phyloP scores from a whole-genome alignment of 495 filamentous ascomycete genomes.

The Podospora anserina region DNA sequence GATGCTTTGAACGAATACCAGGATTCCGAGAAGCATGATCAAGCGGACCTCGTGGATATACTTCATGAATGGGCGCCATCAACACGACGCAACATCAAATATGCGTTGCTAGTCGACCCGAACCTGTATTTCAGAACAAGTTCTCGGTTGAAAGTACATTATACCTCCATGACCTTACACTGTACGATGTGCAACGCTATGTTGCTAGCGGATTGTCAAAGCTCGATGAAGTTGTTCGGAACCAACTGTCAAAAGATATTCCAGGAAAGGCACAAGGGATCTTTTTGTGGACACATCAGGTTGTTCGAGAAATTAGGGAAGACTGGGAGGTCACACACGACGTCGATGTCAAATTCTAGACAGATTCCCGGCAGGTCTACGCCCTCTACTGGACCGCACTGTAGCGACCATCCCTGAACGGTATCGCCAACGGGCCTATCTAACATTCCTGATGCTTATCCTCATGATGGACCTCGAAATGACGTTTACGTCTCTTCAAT shows the following conservation, averaged over 20 bases:
- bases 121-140: constrained; percentile 35
- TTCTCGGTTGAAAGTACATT: constrained; percentile 14
- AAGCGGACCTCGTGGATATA: constrained; percentile 11
- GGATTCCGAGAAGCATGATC: constrained; percentile 6
- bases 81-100: constrained; percentile 33
- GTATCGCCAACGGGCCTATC: neutral
- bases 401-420: neutral
- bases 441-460: neutral
- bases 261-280: constrained; percentile 6
- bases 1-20: constrained; percentile 40
- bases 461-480: no score
- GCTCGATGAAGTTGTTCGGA: neutral
- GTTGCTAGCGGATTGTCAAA: constrained; percentile 19
- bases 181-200: constrained; percentile 5
- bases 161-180: constrained; percentile 12
- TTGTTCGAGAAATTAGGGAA: constrained; percentile 5
- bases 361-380: neutral
- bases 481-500: neutral
- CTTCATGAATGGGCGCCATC: constrained; percentile 12
- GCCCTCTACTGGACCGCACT: neutral
- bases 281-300: constrained; percentile 9
- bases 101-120: constrained; percentile 44
- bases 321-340: neutral
- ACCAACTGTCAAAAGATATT: neutral
- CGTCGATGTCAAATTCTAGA: neutral